Base-by-base conservation (phyloP, 805 yeast genomes). In the Candida xiaguanensis region DNA sequence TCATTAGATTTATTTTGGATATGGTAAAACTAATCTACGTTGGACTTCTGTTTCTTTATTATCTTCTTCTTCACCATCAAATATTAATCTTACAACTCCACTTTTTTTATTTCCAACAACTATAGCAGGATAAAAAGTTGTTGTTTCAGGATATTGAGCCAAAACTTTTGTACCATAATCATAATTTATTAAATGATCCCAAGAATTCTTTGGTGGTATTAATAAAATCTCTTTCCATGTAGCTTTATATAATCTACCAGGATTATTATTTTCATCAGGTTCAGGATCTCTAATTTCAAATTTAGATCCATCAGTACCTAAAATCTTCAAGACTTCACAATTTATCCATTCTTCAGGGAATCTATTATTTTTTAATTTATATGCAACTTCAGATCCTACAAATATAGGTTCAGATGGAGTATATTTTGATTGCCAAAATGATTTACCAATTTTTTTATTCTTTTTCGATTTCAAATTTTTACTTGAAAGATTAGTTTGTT, bases 271-370 rank as follows among this genome's bases (percentile, higher is more conserved):
- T 52, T 91, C 98, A 54, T 93, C 99, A 0, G 99, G 98, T 53
- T 93, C 99, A 0, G 98, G 96, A 59, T 93, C 99, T 50, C 87
- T 78, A n/a, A 93, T 90, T 61, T 93, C 98, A 56, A 82, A 89
- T 42, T 77, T 72, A 5, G 49, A 65, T 1, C 93, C 91, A 48
- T 87, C 95, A 1, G 77, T 77, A 1, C 78, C 77, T n/a, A 79
- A 61, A 3, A 91, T 79, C 48, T 77, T 80, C 19, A 82, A 75
- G 12, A 93, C 95, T 53, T 85, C 88, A 65, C 99, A 93, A 58
- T 87, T 96, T 50, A 93, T 88, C 99, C 99, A 93, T 56, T 91
- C 98, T 36, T 83, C 90, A n/a, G 77, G 72, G 34, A 81, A 83
- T 28, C 83, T 72, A 50, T 77, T 80, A 17, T 34, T 34, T 43